Conservation (phyloP, 768 basidiomycete genomes). For the Paxillus ammoniavirescens region DNA sequence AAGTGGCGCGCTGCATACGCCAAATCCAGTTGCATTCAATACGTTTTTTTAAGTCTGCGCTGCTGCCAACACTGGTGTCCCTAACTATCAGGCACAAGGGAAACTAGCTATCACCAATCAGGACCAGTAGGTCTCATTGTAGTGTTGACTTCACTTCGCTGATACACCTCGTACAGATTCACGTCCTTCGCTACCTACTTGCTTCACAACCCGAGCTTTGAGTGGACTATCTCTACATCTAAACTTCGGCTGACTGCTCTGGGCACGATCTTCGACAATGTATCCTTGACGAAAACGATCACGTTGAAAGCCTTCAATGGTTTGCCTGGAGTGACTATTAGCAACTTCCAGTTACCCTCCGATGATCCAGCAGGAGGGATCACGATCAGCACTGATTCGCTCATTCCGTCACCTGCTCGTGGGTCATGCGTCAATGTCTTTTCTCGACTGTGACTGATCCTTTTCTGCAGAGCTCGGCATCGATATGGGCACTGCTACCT, state of each 20-base stretch:
- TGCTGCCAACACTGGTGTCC: constrained; percentile 64
- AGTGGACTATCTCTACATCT: constrained; percentile 69
- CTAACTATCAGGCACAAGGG: constrained; percentile 54
- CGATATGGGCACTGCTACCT: constrained; percentile 61
- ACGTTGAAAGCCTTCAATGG: constrained; percentile 70
- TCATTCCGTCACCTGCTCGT: constrained; percentile 68
- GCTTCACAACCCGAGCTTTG: constrained; percentile 61
- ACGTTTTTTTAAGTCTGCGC: constrained; percentile 50
- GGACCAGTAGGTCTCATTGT: constrained; percentile 36
- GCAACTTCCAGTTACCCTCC: constrained; percentile 66
- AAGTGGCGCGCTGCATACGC: constrained; percentile 5
- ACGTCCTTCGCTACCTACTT: constrained; percentile 64
- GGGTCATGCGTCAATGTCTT: constrained; percentile 27
- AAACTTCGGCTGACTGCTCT: constrained; percentile 63
- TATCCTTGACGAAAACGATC: constrained; percentile 58
- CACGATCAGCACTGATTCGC: constrained; percentile 63
- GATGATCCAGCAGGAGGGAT: constrained; percentile 71
- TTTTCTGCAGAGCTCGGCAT: constrained; percentile 58
- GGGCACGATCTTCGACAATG: constrained; percentile 66
- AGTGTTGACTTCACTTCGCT: background rate
- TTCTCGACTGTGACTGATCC: constrained; percentile 6
- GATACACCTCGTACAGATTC: constrained; percentile 40
- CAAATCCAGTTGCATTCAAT: background rate
- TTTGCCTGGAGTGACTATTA: constrained; percentile 67
- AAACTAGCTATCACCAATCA: constrained; percentile 55